These are phyloP conservation scores for Mycena vulgaris DNA, from an alignment of 768 basidiomycete species.

Conservation along the genomic window DNA sequence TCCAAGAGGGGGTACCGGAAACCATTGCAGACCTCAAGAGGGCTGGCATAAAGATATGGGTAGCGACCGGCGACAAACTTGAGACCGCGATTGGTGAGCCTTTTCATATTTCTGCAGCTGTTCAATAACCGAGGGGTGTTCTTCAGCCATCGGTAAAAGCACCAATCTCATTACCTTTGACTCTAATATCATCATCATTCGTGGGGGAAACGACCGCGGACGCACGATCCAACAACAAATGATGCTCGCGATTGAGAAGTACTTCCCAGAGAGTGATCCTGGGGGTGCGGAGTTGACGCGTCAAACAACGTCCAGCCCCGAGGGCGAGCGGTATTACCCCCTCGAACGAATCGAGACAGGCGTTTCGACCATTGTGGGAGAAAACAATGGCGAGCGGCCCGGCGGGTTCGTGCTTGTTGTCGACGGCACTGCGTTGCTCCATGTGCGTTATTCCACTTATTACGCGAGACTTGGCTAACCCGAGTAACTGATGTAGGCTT, in stretches of 20 bases:
- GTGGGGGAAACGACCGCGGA: slow-evolving; percentile 74
- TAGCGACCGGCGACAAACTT: slow-evolving; percentile 98
- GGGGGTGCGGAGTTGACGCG: slow-evolving; percentile 56
- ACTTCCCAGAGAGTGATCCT: slow-evolving; percentile 77
- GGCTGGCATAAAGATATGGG: slow-evolving; percentile 99
- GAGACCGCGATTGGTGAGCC: slow-evolving; percentile 92
- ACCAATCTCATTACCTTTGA: slow-evolving; percentile 93
- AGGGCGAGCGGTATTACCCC: slow-evolving; percentile 44
- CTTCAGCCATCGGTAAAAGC: slow-evolving; percentile 92
- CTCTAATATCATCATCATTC: slow-evolving; percentile 94
- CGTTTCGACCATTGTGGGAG: slow-evolving; percentile 84
- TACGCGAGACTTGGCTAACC: not conserved
- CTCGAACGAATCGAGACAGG: slow-evolving; percentile 79
- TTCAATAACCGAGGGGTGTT: not conserved
- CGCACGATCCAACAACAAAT: slow-evolving; percentile 88
- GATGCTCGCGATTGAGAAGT: slow-evolving; percentile 83
- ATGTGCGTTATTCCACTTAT: slow-evolving; percentile 59
- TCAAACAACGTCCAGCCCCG: slow-evolving; percentile 59
- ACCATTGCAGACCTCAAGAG: slow-evolving; percentile 95
- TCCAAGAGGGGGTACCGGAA: slow-evolving; percentile 98
- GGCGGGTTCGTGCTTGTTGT: slow-evolving; percentile 96
- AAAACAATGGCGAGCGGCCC: slow-evolving; percentile 89
- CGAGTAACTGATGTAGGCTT: slow-evolving; percentile 61
- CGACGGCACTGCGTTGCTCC: slow-evolving; percentile 86
- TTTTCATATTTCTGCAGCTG: not conserved